phyloP scores from a whole-genome alignment of 1,284 basidiomycete genomes.

The Malassezia pachydermatis region DNA sequence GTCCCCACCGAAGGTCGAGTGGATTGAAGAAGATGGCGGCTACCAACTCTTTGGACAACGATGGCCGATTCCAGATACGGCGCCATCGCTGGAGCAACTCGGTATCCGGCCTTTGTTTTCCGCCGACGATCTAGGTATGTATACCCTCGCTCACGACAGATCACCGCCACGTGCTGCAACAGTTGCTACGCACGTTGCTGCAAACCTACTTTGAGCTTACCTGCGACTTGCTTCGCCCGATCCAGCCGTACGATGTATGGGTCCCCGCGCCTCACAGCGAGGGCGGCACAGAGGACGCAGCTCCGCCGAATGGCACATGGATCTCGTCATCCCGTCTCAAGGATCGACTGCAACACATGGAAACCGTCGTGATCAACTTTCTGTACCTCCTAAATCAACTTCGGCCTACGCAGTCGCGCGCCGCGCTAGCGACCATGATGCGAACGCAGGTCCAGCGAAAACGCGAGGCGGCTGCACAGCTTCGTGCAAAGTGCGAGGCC shows the following conservation, averaged over 20 bases:
- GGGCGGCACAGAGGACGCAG: neutral
- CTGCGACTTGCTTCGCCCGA: constrained; percentile 28
- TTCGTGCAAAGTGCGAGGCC: constrained; percentile 21
- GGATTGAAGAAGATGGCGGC: constrained; percentile 45
- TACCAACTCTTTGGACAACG: constrained; percentile 40
- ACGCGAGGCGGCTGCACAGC: constrained; percentile 22
- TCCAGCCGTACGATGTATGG: constrained; percentile 35
- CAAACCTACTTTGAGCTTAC: constrained; percentile 37
- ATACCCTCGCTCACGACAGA: neutral
- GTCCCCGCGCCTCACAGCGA: constrained; percentile 12
- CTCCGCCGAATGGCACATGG: constrained; percentile 20
- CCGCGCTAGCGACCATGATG: constrained; percentile 32
- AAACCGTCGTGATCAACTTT: constrained; percentile 42
- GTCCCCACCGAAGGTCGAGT: constrained; percentile 31
- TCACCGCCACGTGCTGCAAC: constrained; percentile 22
- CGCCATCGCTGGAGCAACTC: constrained; percentile 31
- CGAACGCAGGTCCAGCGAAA: constrained; percentile 26
- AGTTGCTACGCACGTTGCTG: constrained; percentile 46
- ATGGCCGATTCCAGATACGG: constrained; percentile 39
- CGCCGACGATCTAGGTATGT: neutral
- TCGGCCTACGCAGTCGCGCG: constrained; percentile 36
- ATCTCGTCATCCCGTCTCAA: constrained; percentile 27
- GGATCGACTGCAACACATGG: constrained; percentile 35
- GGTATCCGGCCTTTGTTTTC: constrained; percentile 30
- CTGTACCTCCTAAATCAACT: constrained; percentile 42